Base-by-base conservation (phyloP, 805 yeast genomes). In the Candida rishiriensis region DNA sequence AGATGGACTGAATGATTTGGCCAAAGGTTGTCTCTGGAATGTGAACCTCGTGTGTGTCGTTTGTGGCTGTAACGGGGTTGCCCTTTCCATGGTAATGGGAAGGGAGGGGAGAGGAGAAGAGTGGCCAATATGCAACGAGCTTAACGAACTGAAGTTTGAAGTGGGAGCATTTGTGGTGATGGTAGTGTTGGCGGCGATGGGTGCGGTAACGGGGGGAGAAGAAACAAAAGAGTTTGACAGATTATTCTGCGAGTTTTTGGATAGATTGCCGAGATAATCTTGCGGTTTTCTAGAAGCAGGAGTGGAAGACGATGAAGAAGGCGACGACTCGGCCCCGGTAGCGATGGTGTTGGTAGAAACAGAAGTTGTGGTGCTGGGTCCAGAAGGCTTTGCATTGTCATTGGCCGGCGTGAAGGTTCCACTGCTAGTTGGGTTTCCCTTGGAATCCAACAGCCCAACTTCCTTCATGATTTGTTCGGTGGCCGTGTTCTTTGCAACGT, bases 401-500 rank as follows among this genome's bases (percentile, higher is more conserved):
- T 11, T 13, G 13, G 17, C 12, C 35, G 16, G 29, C 18, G 26
- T 21, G 26, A 7, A 4, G 4, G 4, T 21, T 21, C 26, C 26
- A 7, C 26, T 21, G 18, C 17, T 39, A 4, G 29, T 26, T 7
- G 36, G 33, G 9, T 18, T 40, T 10, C 39, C 43, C 10, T 48
- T 41, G 26, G 46, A 40, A 31, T 49, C 46, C 39, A 46, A 37
- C 9, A 48, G 71, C 39, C 81, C 80, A 16, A 85, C 85, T 41
- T 85, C 88, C 43, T 65, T 63, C 54, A 72, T 73, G 37, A 85
- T 76, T 21, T 68, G 70, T 7, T 72, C 70, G 35, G 70, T 61
- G 0, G 90, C 88, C 51, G 76, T 74, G 29, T 83, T 83, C 59
- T 86, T 65, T 4, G 81, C 87, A 34, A 85, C 88, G 51, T 79